phyloP scores from a whole-genome alignment of 2,329 filamentous ascomycete genomes.

The Trichoderma cornu-damae region DNA sequence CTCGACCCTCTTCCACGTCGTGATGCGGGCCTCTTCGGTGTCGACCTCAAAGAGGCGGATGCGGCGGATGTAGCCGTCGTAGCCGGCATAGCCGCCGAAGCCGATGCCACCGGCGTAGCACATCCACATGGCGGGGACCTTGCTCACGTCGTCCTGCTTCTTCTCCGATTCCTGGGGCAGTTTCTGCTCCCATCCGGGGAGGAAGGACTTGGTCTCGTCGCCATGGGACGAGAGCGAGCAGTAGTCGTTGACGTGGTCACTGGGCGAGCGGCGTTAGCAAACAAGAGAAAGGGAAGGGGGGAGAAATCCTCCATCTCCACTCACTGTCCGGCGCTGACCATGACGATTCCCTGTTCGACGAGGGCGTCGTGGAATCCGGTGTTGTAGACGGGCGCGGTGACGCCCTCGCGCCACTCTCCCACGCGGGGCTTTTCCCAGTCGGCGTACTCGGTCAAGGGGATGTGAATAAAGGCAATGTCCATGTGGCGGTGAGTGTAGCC shows the following conservation, averaged over 20 bases:
- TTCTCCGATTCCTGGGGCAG: conserved; percentile 27
- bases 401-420: conserved; percentile 73
- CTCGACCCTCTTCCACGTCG: conserved; percentile 89
- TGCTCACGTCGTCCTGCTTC: conserved; percentile 31
- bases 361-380: conserved; percentile 89
- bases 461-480: conserved; percentile 96
- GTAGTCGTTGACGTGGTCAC: conserved; percentile 95
- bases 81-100: conserved; percentile 93
- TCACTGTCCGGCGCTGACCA: conserved; percentile 88
- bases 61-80: conserved; percentile 76
- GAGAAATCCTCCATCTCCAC: conserved; percentile 32
- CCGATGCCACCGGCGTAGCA: conserved; percentile 91
- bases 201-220: conserved; percentile 24
- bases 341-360: conserved; percentile 75
- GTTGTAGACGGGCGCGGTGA: conserved; percentile 86
- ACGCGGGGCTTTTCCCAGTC: conserved; percentile 52
- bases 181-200: conserved; percentile 19
- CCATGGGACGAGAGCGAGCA: conserved; percentile 61
- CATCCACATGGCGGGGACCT: conserved; percentile 82
- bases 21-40: conserved; percentile 80
- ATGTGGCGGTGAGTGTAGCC: conserved; percentile 90
- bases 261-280: conserved; percentile 29
- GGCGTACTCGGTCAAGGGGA: conserved; percentile 85
- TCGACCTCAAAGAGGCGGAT: conserved; percentile 90
- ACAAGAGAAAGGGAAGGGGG: background rate